A percentile compares a stretch with the other conserved stretches of the same genome.
Conservation (phyloP, 78 protist species). For the Emiliania huxleyi region DNA sequence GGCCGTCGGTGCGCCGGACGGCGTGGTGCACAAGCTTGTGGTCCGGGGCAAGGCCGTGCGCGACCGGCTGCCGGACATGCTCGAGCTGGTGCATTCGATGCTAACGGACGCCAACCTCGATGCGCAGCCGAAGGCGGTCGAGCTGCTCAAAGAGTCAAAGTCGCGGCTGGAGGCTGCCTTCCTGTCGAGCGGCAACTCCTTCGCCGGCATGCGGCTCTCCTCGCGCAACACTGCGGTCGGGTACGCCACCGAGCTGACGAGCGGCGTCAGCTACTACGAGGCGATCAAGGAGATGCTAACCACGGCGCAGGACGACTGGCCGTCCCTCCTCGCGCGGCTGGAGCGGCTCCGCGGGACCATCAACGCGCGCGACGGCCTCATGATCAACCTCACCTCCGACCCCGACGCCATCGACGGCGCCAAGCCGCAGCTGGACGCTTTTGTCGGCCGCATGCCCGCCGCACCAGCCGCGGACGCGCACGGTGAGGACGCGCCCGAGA, state of each 20-base stretch:
- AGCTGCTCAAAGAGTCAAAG: conserved; percentile 1
- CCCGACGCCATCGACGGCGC: not conserved
- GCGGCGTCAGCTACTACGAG: not conserved
- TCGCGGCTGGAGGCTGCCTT: not conserved
- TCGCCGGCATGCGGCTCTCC: not conserved
- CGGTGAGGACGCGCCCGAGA: no score
- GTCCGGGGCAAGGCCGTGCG: not conserved
- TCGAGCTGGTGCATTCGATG: not conserved
- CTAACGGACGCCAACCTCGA: not conserved
- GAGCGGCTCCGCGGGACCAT: not conserved
- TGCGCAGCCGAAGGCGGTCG: not conserved
- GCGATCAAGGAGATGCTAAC: not conserved
- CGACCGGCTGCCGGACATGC: not conserved
- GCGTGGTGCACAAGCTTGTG: not conserved
- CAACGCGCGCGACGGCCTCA: not conserved
- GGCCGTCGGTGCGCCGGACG: not conserved
- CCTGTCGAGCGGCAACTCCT: not conserved
- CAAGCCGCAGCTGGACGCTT: not conserved
- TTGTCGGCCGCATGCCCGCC: not conserved
- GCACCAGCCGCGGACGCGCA: not conserved
- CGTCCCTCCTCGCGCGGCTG: conserved; percentile 1
- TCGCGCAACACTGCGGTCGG: not conserved
- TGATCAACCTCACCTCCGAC: conserved; percentile 46
- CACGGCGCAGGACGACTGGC: conserved; percentile 8
- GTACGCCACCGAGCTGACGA: not conserved